Conservation (phyloP, 331 rosid genomes). For the Dryas integrifolia region DNA sequence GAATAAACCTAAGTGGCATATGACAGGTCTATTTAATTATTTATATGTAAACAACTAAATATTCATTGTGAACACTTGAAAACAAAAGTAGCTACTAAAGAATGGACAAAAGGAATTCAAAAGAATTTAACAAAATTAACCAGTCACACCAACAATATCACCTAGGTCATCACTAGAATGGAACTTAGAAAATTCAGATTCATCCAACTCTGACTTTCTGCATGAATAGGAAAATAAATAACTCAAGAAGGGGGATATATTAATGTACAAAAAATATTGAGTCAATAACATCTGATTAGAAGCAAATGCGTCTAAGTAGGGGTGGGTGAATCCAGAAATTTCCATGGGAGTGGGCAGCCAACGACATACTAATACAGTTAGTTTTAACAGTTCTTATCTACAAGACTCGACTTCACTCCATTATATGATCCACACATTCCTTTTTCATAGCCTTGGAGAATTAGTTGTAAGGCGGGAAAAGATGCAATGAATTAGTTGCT, state of each 20-base stretch:
- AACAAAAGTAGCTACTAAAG: not conserved
- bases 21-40: slow-evolving; percentile 9
- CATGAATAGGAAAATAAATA: too few relatives aligned
- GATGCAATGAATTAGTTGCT: too few relatives aligned
- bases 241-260: too few relatives aligned
- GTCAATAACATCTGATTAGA: too few relatives aligned
- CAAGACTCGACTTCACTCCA: not conserved
- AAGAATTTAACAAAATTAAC: not conserved
- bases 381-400: not conserved
- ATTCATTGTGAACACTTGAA: not conserved
- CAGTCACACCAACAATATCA: too few relatives aligned
- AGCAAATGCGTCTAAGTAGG: not conserved
- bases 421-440: not conserved
- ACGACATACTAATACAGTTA: not conserved
- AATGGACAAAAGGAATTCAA: not conserved
- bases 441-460: too few relatives aligned
- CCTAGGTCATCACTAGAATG: slow-evolving; percentile 37
- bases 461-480: too few relatives aligned
- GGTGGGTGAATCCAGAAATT: not conserved
- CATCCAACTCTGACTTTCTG: too few relatives aligned
- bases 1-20: slow-evolving; percentile 64
- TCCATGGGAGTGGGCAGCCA: not conserved
- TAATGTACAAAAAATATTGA: not conserved
- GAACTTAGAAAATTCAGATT: slow-evolving; percentile 46
- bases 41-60: slow-evolving; percentile 17